Percentiles rank a stretch among this genome's conserved stretches.
These are phyloP conservation scores for Onygenales sp. DNA, from an alignment of 2,329 filamentous ascomycete species.

Conservation along the genomic window DNA sequence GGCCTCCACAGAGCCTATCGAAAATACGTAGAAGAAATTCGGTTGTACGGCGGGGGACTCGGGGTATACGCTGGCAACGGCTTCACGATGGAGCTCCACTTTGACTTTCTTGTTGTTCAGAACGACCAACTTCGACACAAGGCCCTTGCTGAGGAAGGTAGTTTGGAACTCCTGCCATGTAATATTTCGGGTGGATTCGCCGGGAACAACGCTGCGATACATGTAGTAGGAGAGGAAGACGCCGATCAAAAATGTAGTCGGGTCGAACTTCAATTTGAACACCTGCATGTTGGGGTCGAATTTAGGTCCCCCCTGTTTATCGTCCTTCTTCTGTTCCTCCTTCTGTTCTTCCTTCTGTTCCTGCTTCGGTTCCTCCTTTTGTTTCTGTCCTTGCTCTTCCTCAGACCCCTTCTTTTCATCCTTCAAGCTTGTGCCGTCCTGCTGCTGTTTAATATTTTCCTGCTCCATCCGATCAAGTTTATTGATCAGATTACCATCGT, in stretches of 20 bases:
- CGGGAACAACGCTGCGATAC: constrained; percentile 56
- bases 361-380: constrained; percentile 28
- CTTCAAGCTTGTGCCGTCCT: constrained; percentile 10
- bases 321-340: constrained; percentile 20
- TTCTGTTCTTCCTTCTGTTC: constrained; percentile 17
- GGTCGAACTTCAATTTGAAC: constrained; percentile 44
- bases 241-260: constrained; percentile 46
- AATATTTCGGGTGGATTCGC: constrained; percentile 65
- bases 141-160: constrained; percentile 89
- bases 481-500: constrained; percentile 9
- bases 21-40: constrained; percentile 82
- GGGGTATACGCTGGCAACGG: constrained; percentile 61
- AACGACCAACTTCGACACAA: constrained; percentile 85
- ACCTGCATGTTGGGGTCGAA: constrained; percentile 24
- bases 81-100: constrained; percentile 70
- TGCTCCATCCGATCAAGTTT: constrained; percentile 9
- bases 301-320: constrained; percentile 18
- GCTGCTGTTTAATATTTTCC: constrained; percentile 8
- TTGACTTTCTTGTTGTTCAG: constrained; percentile 69
- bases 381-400: constrained; percentile 15
- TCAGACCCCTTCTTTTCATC: constrained; percentile 7
- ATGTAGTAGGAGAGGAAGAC: constrained; percentile 54
- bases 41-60: constrained; percentile 60
- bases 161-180: constrained; percentile 96
- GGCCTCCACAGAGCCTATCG: constrained; percentile 85